Conservation (phyloP, 176 grass and related monocot genomes). For the Olyra latifolia region DNA sequence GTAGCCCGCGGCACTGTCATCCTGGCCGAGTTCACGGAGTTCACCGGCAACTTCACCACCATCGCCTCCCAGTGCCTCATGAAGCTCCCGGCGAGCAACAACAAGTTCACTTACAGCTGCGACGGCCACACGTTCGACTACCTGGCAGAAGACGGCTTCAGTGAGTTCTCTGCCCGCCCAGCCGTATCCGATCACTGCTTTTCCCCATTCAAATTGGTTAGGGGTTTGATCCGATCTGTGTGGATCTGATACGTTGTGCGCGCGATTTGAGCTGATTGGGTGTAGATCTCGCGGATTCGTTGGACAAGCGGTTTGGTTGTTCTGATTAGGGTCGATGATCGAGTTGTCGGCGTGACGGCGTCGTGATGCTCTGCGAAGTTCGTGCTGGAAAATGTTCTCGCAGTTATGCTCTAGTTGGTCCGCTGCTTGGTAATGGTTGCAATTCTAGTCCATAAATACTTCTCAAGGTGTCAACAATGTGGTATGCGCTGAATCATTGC, state of each 20-base stretch:
- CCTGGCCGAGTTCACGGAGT: slow-evolving; percentile 91
- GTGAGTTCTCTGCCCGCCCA: slow-evolving; percentile 36
- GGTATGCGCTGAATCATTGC: background rate
- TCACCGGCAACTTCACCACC: slow-evolving; percentile 93
- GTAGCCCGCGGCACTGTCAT: slow-evolving; percentile 85
- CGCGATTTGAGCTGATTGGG: background rate
- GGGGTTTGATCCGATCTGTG: background rate
- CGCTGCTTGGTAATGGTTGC: background rate
- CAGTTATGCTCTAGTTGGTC: background rate
- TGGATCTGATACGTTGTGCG: background rate
- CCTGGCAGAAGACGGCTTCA: slow-evolving; percentile 88
- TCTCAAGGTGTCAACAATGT: background rate
- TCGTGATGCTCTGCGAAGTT: background rate
- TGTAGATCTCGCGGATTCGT: slow-evolving; percentile 31
- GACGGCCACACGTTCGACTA: slow-evolving; percentile 95
- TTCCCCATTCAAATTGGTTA: background rate
- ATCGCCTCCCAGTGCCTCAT: slow-evolving; percentile 89
- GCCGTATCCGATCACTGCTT: background rate
- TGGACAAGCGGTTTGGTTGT: background rate
- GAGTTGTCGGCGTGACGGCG: background rate
- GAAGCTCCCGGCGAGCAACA: slow-evolving; percentile 93
- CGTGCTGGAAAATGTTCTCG: background rate
- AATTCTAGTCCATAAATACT: background rate
- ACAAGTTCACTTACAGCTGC: slow-evolving; percentile 95
- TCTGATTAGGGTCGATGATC: background rate